Percentiles rank a stretch among this genome's conserved stretches.
phyloP scores from a whole-genome alignment of 805 yeast genomes.

The Maudiozyma serrabonitensis region DNA sequence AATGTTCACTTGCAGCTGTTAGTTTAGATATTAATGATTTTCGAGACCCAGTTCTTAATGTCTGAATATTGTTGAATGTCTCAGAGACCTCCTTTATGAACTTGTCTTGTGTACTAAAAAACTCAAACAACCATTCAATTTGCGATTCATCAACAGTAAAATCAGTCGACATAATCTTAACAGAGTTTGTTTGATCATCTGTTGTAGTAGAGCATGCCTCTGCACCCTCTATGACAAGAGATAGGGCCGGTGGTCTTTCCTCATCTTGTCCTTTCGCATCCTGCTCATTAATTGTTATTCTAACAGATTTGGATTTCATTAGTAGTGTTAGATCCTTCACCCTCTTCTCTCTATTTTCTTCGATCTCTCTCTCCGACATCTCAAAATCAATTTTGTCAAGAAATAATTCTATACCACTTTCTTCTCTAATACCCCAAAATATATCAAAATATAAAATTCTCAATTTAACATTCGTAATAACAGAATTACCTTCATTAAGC shows the following conservation, averaged over 20 bases:
- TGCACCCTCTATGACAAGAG: slow-evolving; percentile 19
- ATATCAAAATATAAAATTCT: slow-evolving; percentile 13
- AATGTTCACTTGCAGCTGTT: slow-evolving; percentile 39
- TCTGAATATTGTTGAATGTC: slow-evolving; percentile 4
- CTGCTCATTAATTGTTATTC: slow-evolving; percentile 12
- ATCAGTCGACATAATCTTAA: slow-evolving; percentile 25
- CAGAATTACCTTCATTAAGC: slow-evolving; percentile 17
- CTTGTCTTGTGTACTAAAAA: slow-evolving; percentile 8
- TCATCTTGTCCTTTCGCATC: slow-evolving; percentile 3
- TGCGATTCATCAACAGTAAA: slow-evolving; percentile 28
- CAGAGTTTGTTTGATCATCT: slow-evolving; percentile 16
- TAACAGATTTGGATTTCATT: slow-evolving; percentile 12
- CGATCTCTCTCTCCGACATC: slow-evolving; percentile 11
- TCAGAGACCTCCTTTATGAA: slow-evolving; percentile 7
- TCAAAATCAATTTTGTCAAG: slow-evolving; percentile 19
- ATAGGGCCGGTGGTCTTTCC: slow-evolving; percentile 21
- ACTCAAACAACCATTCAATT: slow-evolving; percentile 27
- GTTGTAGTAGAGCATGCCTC: slow-evolving; percentile 23
- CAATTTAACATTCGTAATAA: slow-evolving; percentile 11
- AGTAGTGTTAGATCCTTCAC: slow-evolving; percentile 10
- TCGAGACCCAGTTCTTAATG: slow-evolving; percentile 11
- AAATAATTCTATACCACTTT: slow-evolving; percentile 14
- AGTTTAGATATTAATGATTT: slow-evolving; percentile 34
- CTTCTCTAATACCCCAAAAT: slow-evolving; percentile 14
- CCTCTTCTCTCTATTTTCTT: slow-evolving; percentile 10